Base-by-base conservation (phyloP, 352 stramenopile species). In the Globisporangium carolinianum region DNA sequence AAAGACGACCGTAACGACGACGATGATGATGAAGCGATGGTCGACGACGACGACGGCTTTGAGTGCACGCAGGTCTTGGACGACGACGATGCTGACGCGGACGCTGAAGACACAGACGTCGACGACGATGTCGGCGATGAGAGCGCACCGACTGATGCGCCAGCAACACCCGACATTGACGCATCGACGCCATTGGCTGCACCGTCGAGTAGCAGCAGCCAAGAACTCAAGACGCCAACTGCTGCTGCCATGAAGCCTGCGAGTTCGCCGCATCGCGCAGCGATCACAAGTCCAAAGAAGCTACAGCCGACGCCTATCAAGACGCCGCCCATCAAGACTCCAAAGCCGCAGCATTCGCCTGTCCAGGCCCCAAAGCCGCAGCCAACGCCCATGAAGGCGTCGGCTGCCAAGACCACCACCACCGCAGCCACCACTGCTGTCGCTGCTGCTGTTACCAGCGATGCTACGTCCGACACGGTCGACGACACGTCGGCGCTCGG, bases 401-500 rank as follows among this genome's bases (percentile, higher is more conserved):
- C 45, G n/a, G 3, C 45, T 12, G 45, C 45, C 5, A 49, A 6
- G 7, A 49, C 45, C 45, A 49, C 11, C 14, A 48, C 4, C 10
- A 49, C 45, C 1, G 45, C 45, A 24, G 6, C 15, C 8, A 10
- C 15, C 15, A 6, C 11, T 5, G 7, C 42, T n/a, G n/a, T 7
- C 11, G 12, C 42, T 9, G 11, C 42, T 32, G 24, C 24, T 32
- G 24, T 32, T 32, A 18, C 12, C 42, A 47, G 42, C n/a, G 24
- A 59, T 8, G 43, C 24, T 32, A 32, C 24, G 24, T 32, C 14
- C 18, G 38, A 61, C 2, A 15, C 45, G 9, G 49, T 48, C 36
- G 53, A 42, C 15, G 51, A 66, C 8, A 53, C 70, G 6, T 65
- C 62, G 3, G 49, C 74, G 8, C 63, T 67, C 45, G 68, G 55